Evolutionary conservation across 2,329 filamentous ascomycete species (phyloP).

Genomic region (Decorospora gaudefroyi): DNA sequence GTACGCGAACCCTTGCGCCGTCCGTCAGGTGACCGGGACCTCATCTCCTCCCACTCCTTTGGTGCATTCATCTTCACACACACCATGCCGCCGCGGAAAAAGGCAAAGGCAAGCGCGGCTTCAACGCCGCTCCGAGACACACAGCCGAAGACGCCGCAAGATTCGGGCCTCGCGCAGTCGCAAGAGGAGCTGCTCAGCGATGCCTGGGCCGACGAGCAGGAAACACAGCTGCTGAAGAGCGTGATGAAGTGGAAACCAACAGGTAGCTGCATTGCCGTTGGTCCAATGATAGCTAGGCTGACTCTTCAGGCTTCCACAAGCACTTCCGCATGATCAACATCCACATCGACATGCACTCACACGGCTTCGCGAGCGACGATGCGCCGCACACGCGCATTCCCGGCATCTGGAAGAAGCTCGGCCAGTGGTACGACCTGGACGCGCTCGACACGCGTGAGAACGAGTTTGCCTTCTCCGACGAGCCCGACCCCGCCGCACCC

Average conservation of each 20-base stretch:
- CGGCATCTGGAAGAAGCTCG: slow-evolving; percentile 88
- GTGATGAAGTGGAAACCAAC: slow-evolving; percentile 97
- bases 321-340: slow-evolving; percentile 59
- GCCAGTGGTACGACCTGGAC: slow-evolving; percentile 80
- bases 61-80: not conserved
- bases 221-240: slow-evolving; percentile 88
- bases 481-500: slow-evolving; percentile 57
- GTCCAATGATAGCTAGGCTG: not conserved
- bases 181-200: slow-evolving; percentile 67
- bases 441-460: slow-evolving; percentile 82
- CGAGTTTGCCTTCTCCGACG: slow-evolving; percentile 59
- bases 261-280: slow-evolving; percentile 51
- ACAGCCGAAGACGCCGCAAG: slow-evolving; percentile 49
- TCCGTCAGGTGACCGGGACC: slow-evolving; percentile 20
- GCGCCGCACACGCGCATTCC: slow-evolving; percentile 83
- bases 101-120: slow-evolving; percentile 61
- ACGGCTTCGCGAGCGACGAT: slow-evolving; percentile 71
- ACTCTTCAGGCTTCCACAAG: slow-evolving; percentile 58
- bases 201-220: slow-evolving; percentile 93
- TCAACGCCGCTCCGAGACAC: slow-evolving; percentile 58
- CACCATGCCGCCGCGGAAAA: slow-evolving; percentile 72
- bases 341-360: slow-evolving; percentile 44
- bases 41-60: slow-evolving; percentile 6
- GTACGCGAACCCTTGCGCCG: slow-evolving; percentile 23
- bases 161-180: slow-evolving; percentile 50